Base-by-base conservation (phyloP, 768 basidiomycete species). In the Tricholoma flavovirens region DNA sequence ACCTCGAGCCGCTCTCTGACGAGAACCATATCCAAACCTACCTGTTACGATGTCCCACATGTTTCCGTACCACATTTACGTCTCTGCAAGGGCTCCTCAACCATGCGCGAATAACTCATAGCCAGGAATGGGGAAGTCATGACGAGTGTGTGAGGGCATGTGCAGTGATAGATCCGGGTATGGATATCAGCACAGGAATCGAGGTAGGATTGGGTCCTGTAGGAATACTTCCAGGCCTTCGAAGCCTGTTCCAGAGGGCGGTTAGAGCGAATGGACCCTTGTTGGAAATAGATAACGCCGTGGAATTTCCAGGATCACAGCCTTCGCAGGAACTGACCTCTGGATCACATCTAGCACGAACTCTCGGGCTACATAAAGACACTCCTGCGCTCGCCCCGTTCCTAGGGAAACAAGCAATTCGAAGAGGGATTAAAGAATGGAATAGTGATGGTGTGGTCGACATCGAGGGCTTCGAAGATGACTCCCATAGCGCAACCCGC, bases 91-190 rank as follows among this genome's bases (percentile, higher is more conserved):
- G 80, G 4, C 72, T 83, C 14, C 71, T 80, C 26, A 82, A 81
- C 61, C 81, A 83, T 56, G 79, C 76, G 29, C 76, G 81, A 11
- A 73, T 80, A 30, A 69, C 72, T 5, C 81, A 83, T 63, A 66
- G 62, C 38, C 67, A 76, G 29, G 79, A 77, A 57, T 83, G 79
- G 78, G 79, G 77, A 10, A 78, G 76, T 8, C 81, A 83, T 55
- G 81, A 83, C 40, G 79, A 79, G 49, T 83, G 80, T 56, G 76
- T 82, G 5, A 71, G 74, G 43, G 76, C 77, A 4, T 82, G 81
- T 66, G 76, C 79, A 6, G 69, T 75, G 14, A 59, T 69, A 5
- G 76, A 77, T 51, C 66, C 73, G 42, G 65, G 70, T 43, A 51
- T 78, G n/a, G 71, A 79, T 49, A 56, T 76, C 4, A 66, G 69